Conservation (phyloP, 257 asterid genomes). For the Gentiana dahurica region DNA sequence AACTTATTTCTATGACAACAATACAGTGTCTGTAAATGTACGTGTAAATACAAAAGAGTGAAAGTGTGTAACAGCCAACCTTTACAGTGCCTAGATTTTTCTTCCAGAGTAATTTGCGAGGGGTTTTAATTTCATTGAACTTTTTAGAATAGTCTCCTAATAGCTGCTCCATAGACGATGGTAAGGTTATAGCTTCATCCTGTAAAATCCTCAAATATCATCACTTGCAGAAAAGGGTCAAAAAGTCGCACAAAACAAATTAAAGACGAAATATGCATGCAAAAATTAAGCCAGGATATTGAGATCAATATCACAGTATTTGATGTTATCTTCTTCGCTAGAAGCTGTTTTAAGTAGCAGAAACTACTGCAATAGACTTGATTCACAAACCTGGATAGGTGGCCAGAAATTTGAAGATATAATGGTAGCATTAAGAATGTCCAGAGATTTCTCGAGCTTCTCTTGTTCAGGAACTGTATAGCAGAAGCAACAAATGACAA, state of each 20-base stretch:
- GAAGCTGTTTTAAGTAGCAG: background rate
- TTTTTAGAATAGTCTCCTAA: conserved; percentile 76
- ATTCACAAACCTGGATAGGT: conserved; percentile 72
- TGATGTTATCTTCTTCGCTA: background rate
- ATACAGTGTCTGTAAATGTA: background rate
- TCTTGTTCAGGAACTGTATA: conserved; percentile 34
- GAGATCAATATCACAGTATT: background rate
- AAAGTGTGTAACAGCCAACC: conserved; percentile 45
- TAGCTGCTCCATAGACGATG: conserved; percentile 60
- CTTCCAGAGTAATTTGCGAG: conserved; percentile 94
- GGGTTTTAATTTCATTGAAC: conserved; percentile 83
- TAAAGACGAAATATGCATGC: background rate
- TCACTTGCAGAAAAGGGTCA: background rate
- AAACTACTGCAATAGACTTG: background rate
- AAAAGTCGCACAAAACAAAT: background rate
- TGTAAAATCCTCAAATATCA: conserved; percentile 19
- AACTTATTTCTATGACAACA: background rate
- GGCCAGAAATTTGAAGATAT: conserved; percentile 98
- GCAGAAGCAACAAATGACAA: conserved; percentile 10
- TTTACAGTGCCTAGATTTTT: conserved; percentile 92
- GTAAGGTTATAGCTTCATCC: conserved; percentile 76
- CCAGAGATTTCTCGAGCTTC: conserved; percentile 53
- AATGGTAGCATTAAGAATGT: conserved; percentile 68
- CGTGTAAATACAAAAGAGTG: background rate
- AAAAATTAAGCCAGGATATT: too few species aligned